Evolutionary conservation across 345 rosid species (phyloP), one percentile per base, ranked within the genome.

Genomic region (Citrus medica): DNA sequence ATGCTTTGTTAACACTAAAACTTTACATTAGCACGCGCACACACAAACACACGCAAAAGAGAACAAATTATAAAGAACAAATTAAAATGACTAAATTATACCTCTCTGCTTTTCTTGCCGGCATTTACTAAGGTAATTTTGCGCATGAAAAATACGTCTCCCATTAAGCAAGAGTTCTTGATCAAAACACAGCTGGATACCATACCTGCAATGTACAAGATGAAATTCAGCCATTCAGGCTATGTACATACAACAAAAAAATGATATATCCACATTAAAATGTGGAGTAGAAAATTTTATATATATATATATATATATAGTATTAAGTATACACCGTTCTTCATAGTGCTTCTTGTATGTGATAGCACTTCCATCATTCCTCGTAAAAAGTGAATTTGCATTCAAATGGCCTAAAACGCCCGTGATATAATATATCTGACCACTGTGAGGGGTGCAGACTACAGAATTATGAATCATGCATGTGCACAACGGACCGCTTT

Each of bases 371-470:
- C 93, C 89, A 80, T 87, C 78, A 75, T 88, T 86, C 77, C 64
- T 74, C 32, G 9, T 84, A 82, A 94, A 37, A 56, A 58, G 37
- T 4, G 99, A 94, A 68, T 86, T 86, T 19, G 86, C 90, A 60
- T 89, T 76, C 79, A 92, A 40, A 75, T 87, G 70, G n/a, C 88
- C 75, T 28, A 77, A 84, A 79, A 83, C 27, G 16, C 89, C 94
- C 4, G 77, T 76, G 40, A 91, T 82, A 79, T 89, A 92, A 80
- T 94, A 96, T 24, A 90, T 25, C 0, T 55, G 68, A 61, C 89
- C 92, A 62, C 83, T 96, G 73, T 96, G 97, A 6, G 99, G 97
- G 1, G 99, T 90, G 82, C 21, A 87, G 32, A 92, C 92, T 84
- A 96, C 76, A 16, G 94, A 91, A 78, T 92, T 82, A 78, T 82